Percentiles rank a stretch among this genome's conserved stretches.
Evolutionary conservation across 2,329 filamentous ascomycete species (phyloP).

Genomic region (Teratosphaeria destructans): DNA sequence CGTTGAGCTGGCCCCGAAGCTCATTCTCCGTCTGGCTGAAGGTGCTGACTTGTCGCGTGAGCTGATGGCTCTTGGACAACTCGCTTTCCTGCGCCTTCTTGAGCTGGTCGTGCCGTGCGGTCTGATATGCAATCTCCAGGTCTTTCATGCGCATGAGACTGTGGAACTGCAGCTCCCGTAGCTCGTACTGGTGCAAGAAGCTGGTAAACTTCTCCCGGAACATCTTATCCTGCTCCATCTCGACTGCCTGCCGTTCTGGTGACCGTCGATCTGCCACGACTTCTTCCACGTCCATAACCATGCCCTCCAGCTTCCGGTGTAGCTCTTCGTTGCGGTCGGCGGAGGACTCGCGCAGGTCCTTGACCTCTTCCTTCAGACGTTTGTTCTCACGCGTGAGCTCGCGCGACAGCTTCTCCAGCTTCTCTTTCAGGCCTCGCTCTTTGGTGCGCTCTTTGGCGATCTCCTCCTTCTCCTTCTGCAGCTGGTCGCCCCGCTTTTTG

Average conservation of each 20-base stretch:
- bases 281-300: conserved; percentile 77
- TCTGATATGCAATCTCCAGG: conserved; percentile 84
- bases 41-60: conserved; percentile 85
- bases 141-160: conserved; percentile 88
- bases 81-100: conserved; percentile 81
- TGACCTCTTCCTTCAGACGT: conserved; percentile 87
- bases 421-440: conserved; percentile 84
- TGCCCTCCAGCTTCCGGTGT: conserved; percentile 70
- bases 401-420: conserved; percentile 88
- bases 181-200: conserved; percentile 91
- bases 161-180: conserved; percentile 89
- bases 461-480: conserved; percentile 95
- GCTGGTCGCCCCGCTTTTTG: conserved; percentile 84
- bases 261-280: conserved; percentile 47
- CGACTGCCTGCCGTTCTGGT: conserved; percentile 67
- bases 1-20: conserved; percentile 86
- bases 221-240: conserved; percentile 84
- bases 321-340: conserved; percentile 72
- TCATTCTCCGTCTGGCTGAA: conserved; percentile 95
- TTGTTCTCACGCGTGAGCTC: conserved; percentile 97
- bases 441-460: conserved; percentile 81
- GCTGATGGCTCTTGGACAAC: conserved; percentile 64
- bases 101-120: conserved; percentile 79
- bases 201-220: conserved; percentile 78
- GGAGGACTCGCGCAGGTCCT: conserved; percentile 76